Evolutionary conservation across 1,139 yeast genomes (phyloP), one percentile per base, ranked within the genome.

Genomic region (Candida gigantensis): DNA sequence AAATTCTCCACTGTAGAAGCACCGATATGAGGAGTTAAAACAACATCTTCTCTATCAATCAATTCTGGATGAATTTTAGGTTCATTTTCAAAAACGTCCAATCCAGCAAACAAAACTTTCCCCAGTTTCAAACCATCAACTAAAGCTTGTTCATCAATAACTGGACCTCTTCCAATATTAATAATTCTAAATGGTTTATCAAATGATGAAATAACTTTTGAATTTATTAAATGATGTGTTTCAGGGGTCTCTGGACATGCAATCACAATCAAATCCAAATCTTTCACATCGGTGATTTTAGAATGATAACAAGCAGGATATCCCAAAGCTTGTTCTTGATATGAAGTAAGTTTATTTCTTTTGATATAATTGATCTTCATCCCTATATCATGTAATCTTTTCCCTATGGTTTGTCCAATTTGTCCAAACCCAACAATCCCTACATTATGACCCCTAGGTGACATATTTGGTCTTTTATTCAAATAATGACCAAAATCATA

Each of bases 51-150:
- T 49, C 94, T 70, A 8, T 63, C 62, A 17, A 75, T 50, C 32
- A 84, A 70, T 25, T 67, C 77, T 11, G 69, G 68, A 43, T 77
- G 72, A 13, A 84, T 71, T 0, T 42, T 37, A 5, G 90, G 90
- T 58, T 88, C 96, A 30, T 73, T 58, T 49, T 79, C 84, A 58
- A 68, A 86, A 5, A 88, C 96, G 52, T 88, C 96, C 30, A 87
- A 63, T 0, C 96, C 97, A 11, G 83, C 92, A 52, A 81, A 77
- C 15, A 73, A 60, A 3, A 89, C 70, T 42, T 83, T 79, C 1
- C 94, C 95, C 3, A 69, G 53, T 45, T 80, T 72, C 42, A 89
- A 67, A 0, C 87, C 95, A 6, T 65, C 69, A 3, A 86, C 74
- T 34, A 89, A 65, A 1, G 83, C 95, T n/a, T 71, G 68, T 51